phyloP scores from a whole-genome alignment of 2,329 filamentous ascomycete genomes.

The Cladosporium sp. region DNA sequence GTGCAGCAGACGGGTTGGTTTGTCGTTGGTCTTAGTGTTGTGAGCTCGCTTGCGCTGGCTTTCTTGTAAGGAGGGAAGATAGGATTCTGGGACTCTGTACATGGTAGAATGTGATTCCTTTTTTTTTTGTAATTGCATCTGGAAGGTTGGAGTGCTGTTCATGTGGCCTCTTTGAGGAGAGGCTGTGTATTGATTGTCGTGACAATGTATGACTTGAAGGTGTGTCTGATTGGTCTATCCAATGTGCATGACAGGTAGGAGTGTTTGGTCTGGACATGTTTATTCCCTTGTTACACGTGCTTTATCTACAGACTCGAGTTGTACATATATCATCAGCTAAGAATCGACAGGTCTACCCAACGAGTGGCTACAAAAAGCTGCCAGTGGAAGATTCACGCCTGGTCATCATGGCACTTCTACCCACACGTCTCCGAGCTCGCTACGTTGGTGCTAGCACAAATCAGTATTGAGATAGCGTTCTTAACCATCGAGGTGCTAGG shows the following conservation, averaged over 20 bases:
- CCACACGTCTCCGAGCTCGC: too few species aligned
- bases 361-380: too few species aligned
- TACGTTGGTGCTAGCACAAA: too few species aligned
- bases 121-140: not conserved
- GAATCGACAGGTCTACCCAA: not conserved
- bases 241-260: not conserved
- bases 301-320: not conserved
- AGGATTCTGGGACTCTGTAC: not conserved
- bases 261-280: not conserved
- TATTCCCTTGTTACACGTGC: not conserved
- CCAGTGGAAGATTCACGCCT: too few species aligned
- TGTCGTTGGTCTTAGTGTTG: slow-evolving; percentile 59
- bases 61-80: slow-evolving; percentile 31
- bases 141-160: not conserved
- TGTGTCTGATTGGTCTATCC: not conserved
- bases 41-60: slow-evolving; percentile 52
- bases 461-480: too few species aligned
- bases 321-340: not conserved
- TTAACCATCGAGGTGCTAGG: too few species aligned
- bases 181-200: not conserved
- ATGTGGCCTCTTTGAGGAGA: too few species aligned
- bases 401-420: too few species aligned
- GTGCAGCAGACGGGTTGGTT: slow-evolving; percentile 68
- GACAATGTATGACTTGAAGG: not conserved
- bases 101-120: slow-evolving; percentile 3